A percentile compares a stretch with the other conserved stretches of the same genome.
phyloP scores from a whole-genome alignment of 2,329 filamentous ascomycete genomes.

The Clarireedia homoeocarpa region DNA sequence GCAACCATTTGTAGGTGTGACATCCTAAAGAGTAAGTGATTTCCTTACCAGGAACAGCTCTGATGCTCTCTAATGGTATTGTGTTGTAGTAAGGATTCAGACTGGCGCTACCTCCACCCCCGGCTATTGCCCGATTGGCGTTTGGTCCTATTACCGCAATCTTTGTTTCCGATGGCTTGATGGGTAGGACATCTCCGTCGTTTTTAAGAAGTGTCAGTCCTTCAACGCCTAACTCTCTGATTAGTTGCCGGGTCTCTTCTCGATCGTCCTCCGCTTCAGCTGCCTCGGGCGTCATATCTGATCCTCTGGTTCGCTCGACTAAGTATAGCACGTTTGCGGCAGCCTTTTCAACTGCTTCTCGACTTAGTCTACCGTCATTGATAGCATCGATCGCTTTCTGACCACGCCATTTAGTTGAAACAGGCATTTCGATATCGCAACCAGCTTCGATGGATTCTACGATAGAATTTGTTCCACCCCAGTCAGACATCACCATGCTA shows the following conservation, averaged over 20 bases:
- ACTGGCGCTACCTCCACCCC: conserved; percentile 59
- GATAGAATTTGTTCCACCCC: conserved; percentile 50
- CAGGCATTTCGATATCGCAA: conserved; percentile 52
- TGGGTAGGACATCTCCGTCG: conserved; percentile 48
- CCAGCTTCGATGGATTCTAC: conserved; percentile 47
- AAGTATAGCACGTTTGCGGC: conserved; percentile 53
- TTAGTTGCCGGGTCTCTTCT: conserved; percentile 50
- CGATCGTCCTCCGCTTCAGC: conserved; percentile 49
- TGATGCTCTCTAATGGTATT: conserved; percentile 56
- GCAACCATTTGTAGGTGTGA: conserved; percentile 58
- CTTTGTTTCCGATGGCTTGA: conserved; percentile 45
- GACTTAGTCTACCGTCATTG: conserved; percentile 39
- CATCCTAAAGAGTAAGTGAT: conserved; percentile 54
- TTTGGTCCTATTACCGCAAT: conserved; percentile 62
- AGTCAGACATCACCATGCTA: conserved; percentile 51
- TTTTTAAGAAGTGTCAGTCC: conserved; percentile 60
- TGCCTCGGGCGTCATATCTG: conserved; percentile 48
- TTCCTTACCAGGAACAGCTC: conserved; percentile 43
- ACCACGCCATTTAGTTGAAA: conserved; percentile 46
- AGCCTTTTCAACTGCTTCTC: conserved; percentile 46
- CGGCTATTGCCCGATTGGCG: conserved; percentile 58
- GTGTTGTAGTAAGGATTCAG: conserved; percentile 63
- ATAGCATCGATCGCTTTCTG: conserved; percentile 49
- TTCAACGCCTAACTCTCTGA: conserved; percentile 52
- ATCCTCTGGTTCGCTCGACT: conserved; percentile 53